These are phyloP conservation scores for Taxawa tesnikishii DNA, from an alignment of 2,329 filamentous ascomycete genomes.

Conservation along the genomic window DNA sequence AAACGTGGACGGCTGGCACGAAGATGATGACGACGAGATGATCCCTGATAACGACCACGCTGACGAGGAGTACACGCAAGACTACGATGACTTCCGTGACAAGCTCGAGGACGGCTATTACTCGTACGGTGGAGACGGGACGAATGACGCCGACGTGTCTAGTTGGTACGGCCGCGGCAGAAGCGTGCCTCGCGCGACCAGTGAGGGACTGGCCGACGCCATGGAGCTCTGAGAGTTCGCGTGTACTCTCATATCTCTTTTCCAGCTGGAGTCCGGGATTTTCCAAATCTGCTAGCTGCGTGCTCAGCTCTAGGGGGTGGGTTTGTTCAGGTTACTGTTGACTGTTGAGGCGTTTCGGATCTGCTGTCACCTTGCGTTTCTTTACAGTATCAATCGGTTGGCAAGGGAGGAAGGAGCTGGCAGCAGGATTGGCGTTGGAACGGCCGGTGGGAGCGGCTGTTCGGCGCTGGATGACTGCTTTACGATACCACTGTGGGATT, in stretches of 20 bases:
- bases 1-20: slow-evolving; percentile 9
- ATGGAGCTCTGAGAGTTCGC: slow-evolving; percentile 11
- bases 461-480: neutral
- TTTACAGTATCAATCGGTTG: too few species aligned
- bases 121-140: slow-evolving; percentile 9
- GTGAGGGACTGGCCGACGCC: slow-evolving; percentile 9
- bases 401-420: too few species aligned
- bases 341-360: too few species aligned
- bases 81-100: slow-evolving; percentile 21
- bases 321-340: too few species aligned
- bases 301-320: too few species aligned
- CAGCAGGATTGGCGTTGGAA: neutral
- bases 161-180: slow-evolving; percentile 7
- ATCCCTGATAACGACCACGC: slow-evolving; percentile 9
- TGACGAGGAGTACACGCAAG: slow-evolving; percentile 18
- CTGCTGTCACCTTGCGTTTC: too few species aligned
- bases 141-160: slow-evolving; percentile 12
- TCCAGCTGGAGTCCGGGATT: too few species aligned
- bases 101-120: slow-evolving; percentile 19
- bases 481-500: neutral
- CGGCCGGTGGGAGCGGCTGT: neutral
- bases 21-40: slow-evolving; percentile 19
- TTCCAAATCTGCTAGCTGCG: too few species aligned
- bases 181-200: slow-evolving; percentile 7
- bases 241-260: too few species aligned